Evolutionary conservation across 1,139 yeast species (phyloP).

Genomic region (Lodderomyces parapsilosis): DNA sequence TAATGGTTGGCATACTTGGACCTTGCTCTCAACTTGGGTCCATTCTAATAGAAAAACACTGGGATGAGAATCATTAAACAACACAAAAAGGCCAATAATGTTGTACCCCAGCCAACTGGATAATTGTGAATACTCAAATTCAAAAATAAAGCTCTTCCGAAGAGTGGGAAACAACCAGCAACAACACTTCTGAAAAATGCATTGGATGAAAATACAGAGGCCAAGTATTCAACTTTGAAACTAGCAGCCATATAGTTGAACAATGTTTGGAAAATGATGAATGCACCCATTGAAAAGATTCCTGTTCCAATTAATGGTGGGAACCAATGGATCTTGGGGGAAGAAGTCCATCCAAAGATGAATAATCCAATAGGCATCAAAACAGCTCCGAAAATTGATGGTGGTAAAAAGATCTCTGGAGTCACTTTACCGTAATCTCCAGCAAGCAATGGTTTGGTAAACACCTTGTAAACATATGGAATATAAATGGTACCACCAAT

Average conservation of each 20-base stretch:
- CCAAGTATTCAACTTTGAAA: conserved; percentile 36
- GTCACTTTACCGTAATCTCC: conserved; percentile 34
- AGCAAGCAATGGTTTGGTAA: conserved; percentile 26
- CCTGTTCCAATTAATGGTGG: conserved; percentile 31
- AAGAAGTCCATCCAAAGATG: conserved; percentile 34
- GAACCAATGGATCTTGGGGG: conserved; percentile 31
- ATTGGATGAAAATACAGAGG: conserved; percentile 34
- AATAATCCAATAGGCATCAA: conserved; percentile 31
- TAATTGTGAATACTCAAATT: conserved; percentile 28
- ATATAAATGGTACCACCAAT: conserved; percentile 25
- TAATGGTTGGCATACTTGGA: conserved; percentile 44
- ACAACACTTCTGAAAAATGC: conserved; percentile 25
- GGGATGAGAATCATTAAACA: conserved; percentile 66
- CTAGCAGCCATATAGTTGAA: conserved; percentile 62
- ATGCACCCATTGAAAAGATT: conserved; percentile 28
- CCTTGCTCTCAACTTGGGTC: conserved; percentile 35
- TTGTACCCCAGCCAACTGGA: conserved; percentile 67
- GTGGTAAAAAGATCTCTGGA: conserved; percentile 63
- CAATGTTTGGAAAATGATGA: conserved; percentile 31
- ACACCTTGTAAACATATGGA: conserved; percentile 17
- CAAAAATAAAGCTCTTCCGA: conserved; percentile 46
- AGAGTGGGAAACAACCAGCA: conserved; percentile 33
- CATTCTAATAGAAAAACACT: conserved; percentile 35
- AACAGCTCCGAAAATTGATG: conserved; percentile 37
- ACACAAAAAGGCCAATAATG: conserved; percentile 55